Evolutionary conservation across 768 basidiomycete genomes (phyloP).

Genomic region (Naematelia encephala): DNA sequence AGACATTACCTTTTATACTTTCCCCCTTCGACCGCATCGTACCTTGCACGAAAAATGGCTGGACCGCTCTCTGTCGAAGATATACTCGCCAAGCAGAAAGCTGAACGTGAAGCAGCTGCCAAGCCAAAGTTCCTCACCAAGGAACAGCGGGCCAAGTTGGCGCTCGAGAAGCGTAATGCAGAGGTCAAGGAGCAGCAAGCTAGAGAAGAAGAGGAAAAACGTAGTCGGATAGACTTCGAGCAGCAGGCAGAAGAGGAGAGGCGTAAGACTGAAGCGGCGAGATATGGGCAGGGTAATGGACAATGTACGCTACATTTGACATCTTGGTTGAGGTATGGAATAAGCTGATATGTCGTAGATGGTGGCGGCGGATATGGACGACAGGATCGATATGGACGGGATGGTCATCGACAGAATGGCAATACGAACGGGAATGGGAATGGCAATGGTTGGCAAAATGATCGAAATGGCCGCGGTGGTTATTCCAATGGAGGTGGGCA

Average conservation of each 20-base stretch:
- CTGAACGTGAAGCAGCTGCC: constrained; percentile 81
- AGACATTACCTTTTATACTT: neutral
- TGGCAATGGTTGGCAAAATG: constrained; percentile 10
- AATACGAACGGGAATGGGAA: constrained; percentile 2
- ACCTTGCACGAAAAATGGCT: constrained; percentile 28
- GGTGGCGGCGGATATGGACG: constrained; percentile 23
- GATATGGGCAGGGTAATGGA: constrained; percentile 52
- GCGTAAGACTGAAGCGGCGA: constrained; percentile 53
- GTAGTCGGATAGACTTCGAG: constrained; percentile 71
- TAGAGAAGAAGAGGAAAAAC: constrained; percentile 60
- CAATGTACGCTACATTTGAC: constrained; percentile 50
- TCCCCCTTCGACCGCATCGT: neutral
- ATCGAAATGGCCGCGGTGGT: constrained; percentile 9
- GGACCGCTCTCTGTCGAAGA: constrained; percentile 81
- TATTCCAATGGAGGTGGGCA: neutral
- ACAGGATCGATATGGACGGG: constrained; percentile 15
- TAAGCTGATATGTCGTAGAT: constrained; percentile 30
- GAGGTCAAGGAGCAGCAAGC: constrained; percentile 74
- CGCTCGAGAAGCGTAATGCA: constrained; percentile 77
- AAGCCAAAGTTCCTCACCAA: constrained; percentile 96
- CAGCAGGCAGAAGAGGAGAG: constrained; percentile 64
- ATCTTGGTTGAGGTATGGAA: neutral
- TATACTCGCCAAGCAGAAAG: constrained; percentile 78
- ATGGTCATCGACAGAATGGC: constrained; percentile 5
- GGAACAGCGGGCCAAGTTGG: constrained; percentile 82